Evolutionary conservation across 176 grass and related monocot genomes (phyloP), one percentile per base, ranked within the genome.

Genomic region (Urochloa ruziziensis): DNA sequence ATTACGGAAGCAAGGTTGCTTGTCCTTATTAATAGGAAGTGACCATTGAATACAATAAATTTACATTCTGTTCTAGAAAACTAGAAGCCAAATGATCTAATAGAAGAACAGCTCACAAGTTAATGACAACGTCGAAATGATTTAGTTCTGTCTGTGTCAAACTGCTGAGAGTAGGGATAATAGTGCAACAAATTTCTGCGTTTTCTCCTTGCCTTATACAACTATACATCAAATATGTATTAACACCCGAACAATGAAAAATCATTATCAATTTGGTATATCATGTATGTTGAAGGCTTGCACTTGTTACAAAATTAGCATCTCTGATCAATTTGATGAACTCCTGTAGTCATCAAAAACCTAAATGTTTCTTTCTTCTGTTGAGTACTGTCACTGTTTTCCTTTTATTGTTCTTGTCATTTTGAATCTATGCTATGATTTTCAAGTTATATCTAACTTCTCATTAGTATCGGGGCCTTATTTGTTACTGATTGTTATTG

Each of bases 401-500:
- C 30, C 12, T 14, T 62, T 60, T 74, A 34, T 29, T 39, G 2
- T 61, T 10, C 3, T 65, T 34, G 7, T 53, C 74, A 74, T 75
- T 80, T 49, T 70, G 52, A 15, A 67, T 28, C 23, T 8, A 59
- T 49, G 46, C 18, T 28, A 18, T 58, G 14, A 58, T 90, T 58
- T 65, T 11, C 10, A 73, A 3, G 86, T 57, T 42, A 18, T 66
- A 25, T 18, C 73, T 77, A 73, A 73, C 25, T 4, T 69, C 39
- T 70, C 37, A 5, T 83, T 83, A 29, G 25, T 7, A 76, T 82
- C 30, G 4, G 58, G 15, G 13, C 14, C 23, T 86, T 78, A 24
- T 61, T 87, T 44, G 72, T 80, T 62, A 40, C 73, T 65, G 77
- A 32, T 18, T 90, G 71, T 57, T 87, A 57, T 89, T 76, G 23